Base-by-base conservation (phyloP, 441 rosid species). In the Eutrema salsugineum region DNA sequence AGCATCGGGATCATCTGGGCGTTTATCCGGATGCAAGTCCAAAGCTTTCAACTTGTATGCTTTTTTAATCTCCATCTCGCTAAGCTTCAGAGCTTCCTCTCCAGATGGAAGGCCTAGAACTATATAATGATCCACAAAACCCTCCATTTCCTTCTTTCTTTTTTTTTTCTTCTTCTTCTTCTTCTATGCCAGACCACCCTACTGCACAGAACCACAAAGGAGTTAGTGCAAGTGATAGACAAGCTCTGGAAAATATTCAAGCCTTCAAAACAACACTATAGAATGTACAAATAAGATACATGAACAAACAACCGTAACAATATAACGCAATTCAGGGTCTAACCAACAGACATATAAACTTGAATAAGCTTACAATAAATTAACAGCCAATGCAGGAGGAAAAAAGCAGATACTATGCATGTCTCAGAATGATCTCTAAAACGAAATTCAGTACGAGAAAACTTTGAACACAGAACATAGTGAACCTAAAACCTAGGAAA, bases 1-100 rank as follows among this genome's bases (percentile, higher is more conserved):
- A 3, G 99, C 99, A 19, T 89, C 51, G 0, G 96, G 94, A 57
- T 94, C 99, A 62, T 94, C 94, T 0, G 73, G 97, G n/a, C 97
- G 74, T 79, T 94, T 94, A 65, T 94, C 99, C 0, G 97, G 99
- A 62, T 94, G 98, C 84, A 89, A 79, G 40, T 80, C 91, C 60
- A 93, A 81, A 28, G 98, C 97, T 75, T 89, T 94, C 35, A 73
- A 61, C 70, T 83, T 87, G 78, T 88, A 94, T 0, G 89, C 99
- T 82, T 88, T 92, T 1, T 87, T 48, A 72, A 94, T 89, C 66
- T 94, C 96, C 56, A 85, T 87, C 63, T 89, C 89, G 0, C 82
- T 84, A 53, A 90, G 82, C 75, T 83, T 82, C 17, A 87, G 84
- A 28, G 93, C 97, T 77, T 90, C 98, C 76, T 90, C 97, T 1